Evolutionary conservation across 352 stramenopile species (phyloP).

Genomic region (Plasmopara halstedii): DNA sequence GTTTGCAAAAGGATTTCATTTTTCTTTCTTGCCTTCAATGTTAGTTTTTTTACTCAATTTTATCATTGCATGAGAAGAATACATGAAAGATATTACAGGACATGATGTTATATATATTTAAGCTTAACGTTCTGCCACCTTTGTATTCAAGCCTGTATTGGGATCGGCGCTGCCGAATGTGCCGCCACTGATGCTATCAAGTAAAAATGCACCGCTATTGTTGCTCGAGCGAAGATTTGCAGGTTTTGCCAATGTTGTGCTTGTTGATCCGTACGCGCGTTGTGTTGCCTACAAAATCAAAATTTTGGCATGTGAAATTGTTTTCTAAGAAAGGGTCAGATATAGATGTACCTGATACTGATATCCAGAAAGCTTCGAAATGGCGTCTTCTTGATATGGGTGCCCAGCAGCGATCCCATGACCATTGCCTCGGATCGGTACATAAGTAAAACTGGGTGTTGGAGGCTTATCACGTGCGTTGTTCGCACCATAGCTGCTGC

Average conservation of each 20-base stretch:
- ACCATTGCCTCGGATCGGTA: constrained; percentile 23
- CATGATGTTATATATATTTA: neutral
- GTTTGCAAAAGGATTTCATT: no score
- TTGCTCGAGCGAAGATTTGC: constrained; percentile 38
- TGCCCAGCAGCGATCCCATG: constrained; percentile 21
- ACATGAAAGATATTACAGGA: neutral
- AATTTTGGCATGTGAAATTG: neutral
- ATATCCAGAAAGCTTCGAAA: constrained; percentile 52
- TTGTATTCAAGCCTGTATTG: constrained; percentile 17
- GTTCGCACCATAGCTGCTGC: constrained; percentile 23
- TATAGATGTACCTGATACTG: constrained; percentile 43
- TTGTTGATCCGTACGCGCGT: constrained; percentile 30
- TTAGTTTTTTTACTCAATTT: no score
- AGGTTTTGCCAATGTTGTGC: constrained; percentile 14
- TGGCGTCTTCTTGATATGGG: constrained; percentile 39
- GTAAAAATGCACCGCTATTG: constrained; percentile 34
- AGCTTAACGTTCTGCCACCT: constrained; percentile 15
- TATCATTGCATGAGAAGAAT: no score
- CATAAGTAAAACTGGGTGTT: constrained; percentile 33
- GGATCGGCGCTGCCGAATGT: constrained; percentile 27
- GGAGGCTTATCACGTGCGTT: constrained; percentile 29
- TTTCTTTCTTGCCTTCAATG: no score
- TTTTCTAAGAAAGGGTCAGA: neutral
- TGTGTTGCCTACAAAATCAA: constrained; percentile 25
- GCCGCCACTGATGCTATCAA: constrained; percentile 35